Base-by-base conservation (phyloP, 192 early-diverging fungal genomes). In the Coemansia sp. region DNA sequence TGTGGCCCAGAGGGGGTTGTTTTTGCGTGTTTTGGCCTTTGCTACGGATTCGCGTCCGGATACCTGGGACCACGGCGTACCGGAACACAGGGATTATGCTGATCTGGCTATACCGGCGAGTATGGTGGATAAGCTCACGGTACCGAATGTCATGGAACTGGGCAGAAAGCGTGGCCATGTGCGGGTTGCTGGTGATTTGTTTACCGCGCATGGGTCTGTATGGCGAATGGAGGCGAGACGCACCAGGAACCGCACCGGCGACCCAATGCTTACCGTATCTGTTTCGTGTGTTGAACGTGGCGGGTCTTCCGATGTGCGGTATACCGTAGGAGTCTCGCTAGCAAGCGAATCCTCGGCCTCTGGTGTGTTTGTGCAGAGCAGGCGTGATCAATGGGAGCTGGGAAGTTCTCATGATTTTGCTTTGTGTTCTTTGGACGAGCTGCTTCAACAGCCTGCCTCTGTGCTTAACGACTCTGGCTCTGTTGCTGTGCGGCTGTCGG, bases 151-250 rank as follows among this genome's bases (percentile, higher is more conserved):
- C 1, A 22, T 53, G 9, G 81, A 84, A 28, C 69, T 84, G 4
- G 81, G 81, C 11, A 62, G 81, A 34, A 66, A 64, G 48, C 72
- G 76, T 56, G 81, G 81, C 0, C 81, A 84, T 38, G 73, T 84
- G 51, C 75, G 74, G 32, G 73, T 79, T n/a, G 17, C 34, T 1
- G 64, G 77, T 51, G 68, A 68, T 14, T 36, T 59, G 32, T 64
- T 78, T 11, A 18, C 76, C 0, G 77, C 71, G 0, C 74, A 76
- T 34, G 82, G 82, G 58, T 61, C 62, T 1, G 67, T 76, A 35
- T 84, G 76, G 76, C 65, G 56, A 54, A 60, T 63, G 33, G 72
- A 75, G 33, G 74, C 51, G 1, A 69, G 76, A 15, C 66, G 81
- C 32, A 68, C 38, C 11, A 70, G 76, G 28, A 75, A 52, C 12